These are phyloP conservation scores for Solanum stenotomum DNA, from an alignment of 257 asterid genomes.

Conservation along the genomic window DNA sequence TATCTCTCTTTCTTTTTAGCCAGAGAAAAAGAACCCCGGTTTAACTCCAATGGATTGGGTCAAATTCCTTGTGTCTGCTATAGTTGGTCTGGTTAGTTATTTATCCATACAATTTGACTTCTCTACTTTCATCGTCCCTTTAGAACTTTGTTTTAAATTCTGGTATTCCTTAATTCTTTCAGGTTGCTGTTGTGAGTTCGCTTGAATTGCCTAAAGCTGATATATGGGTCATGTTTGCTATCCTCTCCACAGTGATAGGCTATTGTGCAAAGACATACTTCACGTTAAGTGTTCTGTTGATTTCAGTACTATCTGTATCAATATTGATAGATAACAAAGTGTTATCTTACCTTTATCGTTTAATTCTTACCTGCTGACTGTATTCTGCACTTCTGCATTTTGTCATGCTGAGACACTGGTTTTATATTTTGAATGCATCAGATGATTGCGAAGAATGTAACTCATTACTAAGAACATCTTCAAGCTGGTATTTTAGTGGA, in stretches of 20 bases:
- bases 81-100: conserved; percentile 91
- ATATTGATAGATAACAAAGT: not conserved
- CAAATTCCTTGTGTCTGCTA: conserved; percentile 76
- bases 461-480: not conserved
- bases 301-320: not conserved
- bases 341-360: not conserved
- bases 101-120: not conserved
- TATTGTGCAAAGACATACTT: conserved; percentile 93
- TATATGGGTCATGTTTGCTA: conserved; percentile 88
- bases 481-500: conserved; percentile 7
- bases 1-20: conserved; percentile 38
- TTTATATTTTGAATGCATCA: not conserved
- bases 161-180: conserved; percentile 19
- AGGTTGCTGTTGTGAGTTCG: conserved; percentile 97
- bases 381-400: not conserved
- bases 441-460: not conserved
- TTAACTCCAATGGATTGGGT: conserved; percentile 99
- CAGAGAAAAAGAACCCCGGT: conserved; percentile 93
- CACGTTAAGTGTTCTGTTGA: conserved; percentile 53
- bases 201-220: conserved; percentile 97
- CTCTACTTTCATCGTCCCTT: not conserved
- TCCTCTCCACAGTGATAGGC: conserved; percentile 91
- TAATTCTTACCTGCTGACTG: not conserved
- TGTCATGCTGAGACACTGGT: not conserved
- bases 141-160: not conserved